Percentiles rank a stretch among this genome's conserved stretches.
These are phyloP conservation scores for Fusarium burgessii DNA, from an alignment of 2,329 filamentous ascomycete species.

Conservation along the genomic window DNA sequence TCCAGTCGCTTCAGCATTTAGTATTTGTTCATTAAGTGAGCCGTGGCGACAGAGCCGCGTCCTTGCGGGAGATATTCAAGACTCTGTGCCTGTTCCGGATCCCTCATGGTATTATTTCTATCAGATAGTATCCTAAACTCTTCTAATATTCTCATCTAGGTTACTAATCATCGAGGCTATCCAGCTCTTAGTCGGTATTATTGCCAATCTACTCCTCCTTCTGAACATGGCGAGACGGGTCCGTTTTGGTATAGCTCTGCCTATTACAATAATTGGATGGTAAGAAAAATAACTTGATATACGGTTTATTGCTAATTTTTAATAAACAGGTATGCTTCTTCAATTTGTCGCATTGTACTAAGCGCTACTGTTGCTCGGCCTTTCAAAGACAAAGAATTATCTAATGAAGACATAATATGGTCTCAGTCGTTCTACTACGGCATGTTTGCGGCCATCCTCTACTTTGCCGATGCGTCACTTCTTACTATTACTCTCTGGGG, in stretches of 20 bases:
- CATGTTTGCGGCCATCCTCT: not conserved
- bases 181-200: not conserved
- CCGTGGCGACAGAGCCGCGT: not conserved
- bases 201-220: not conserved
- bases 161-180: not conserved
- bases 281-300: not conserved
- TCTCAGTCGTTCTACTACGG: conserved; percentile 1
- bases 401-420: not conserved
- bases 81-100: not conserved
- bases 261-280: not conserved
- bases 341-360: not conserved
- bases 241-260: not conserved
- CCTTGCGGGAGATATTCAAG: not conserved
- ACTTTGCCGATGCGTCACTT: not conserved
- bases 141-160: not conserved
- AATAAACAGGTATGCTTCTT: not conserved
- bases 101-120: not conserved
- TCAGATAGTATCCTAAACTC: too few species aligned
- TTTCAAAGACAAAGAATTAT: not conserved
- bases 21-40: not conserved
- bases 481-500: not conserved
- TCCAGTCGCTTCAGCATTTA: conserved; percentile 3
- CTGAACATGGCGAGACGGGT: not conserved
- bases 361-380: not conserved
- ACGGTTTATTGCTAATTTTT: not conserved